Evolutionary conservation across 2,329 filamentous ascomycete species (phyloP), one percentile per base, ranked within the genome.

Genomic region (Knoxdaviesia proteae): DNA sequence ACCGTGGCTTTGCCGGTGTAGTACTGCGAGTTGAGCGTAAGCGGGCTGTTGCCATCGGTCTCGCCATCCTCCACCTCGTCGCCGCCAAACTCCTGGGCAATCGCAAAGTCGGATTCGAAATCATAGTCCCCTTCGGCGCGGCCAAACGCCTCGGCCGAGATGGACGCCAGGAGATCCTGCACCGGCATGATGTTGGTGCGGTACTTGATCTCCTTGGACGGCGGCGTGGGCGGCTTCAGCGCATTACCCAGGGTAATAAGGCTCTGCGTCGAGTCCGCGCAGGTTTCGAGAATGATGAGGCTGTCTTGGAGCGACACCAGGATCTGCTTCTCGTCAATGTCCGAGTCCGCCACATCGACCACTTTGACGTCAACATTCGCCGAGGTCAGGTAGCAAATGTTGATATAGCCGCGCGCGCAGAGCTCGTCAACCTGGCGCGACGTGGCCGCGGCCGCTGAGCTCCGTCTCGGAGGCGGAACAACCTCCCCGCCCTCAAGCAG

Each of bases 201-300:
- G 56, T 93, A 98, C 54, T 90, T 90, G 49, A 78, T 73, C 50
- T 81, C 78, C 47, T 80, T 84, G 52, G 74, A 88, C 1, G 87
- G 84, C 0, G 86, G 80, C 6, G 75, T 77, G 1, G 90, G 88
- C 5, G 88, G 90, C 35, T 78, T 76, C 5, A 98, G 66, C 1
- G 80, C 86, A 52, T 81, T 84, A 10, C 87, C 61, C 37, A 93
- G 69, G 2, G 72, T 69, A 42, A 94, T 79, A 9, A 98, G 67
- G 0, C 90, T 98, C 56, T 94, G 86, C 0, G 86, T 96, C 2
- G 90, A 98, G 58, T 98, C 90, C 32, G 90, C 90, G 53, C 92
- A 98, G 1, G 87, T 92, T 58, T 98, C 90, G 6, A 98, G 62
- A 34, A 98, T 78, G 42, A 98, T 67, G 1, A 98, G 67, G 49